Percentiles rank a stretch among this genome's conserved stretches.
These are phyloP conservation scores for Penicillium ucsense DNA, from an alignment of 495 filamentous ascomycete genomes.

Conservation along the genomic window DNA sequence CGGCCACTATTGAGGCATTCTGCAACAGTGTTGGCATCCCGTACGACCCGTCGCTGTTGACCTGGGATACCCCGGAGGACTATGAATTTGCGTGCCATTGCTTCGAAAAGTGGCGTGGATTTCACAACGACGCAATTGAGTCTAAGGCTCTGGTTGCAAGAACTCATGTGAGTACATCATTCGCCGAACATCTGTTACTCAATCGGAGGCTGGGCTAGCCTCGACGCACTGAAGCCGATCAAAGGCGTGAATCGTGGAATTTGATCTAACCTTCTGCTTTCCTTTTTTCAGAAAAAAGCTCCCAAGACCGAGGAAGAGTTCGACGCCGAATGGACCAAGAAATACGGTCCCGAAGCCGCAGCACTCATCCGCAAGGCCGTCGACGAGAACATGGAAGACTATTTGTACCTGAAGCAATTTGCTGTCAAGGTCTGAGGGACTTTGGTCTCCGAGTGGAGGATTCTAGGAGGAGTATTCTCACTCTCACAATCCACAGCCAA, in stretches of 20 bases:
- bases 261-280: no score
- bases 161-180: constrained; percentile 50
- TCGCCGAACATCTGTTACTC: no score
- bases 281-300: constrained; percentile 37
- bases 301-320: constrained; percentile 59
- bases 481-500: no score
- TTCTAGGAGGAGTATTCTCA: no score
- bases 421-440: constrained; percentile 51
- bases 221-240: no score
- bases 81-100: constrained; percentile 51
- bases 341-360: constrained; percentile 70
- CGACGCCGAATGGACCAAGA: constrained; percentile 69
- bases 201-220: background rate
- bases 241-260: no score
- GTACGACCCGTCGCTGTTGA: constrained; percentile 64
- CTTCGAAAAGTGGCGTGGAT: constrained; percentile 95
- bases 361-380: constrained; percentile 68
- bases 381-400: constrained; percentile 70
- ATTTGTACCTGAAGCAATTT: constrained; percentile 87
- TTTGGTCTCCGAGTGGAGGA: background rate
- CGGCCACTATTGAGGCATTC: constrained; percentile 60
- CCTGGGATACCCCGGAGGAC: constrained; percentile 66
- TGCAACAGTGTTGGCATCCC: constrained; percentile 68
- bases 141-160: constrained; percentile 64
- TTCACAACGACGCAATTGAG: constrained; percentile 87